Evolutionary conservation across 495 filamentous ascomycete genomes (phyloP), one percentile per base, ranked within the genome.

Genomic region (Penicilliopsis zonata): DNA sequence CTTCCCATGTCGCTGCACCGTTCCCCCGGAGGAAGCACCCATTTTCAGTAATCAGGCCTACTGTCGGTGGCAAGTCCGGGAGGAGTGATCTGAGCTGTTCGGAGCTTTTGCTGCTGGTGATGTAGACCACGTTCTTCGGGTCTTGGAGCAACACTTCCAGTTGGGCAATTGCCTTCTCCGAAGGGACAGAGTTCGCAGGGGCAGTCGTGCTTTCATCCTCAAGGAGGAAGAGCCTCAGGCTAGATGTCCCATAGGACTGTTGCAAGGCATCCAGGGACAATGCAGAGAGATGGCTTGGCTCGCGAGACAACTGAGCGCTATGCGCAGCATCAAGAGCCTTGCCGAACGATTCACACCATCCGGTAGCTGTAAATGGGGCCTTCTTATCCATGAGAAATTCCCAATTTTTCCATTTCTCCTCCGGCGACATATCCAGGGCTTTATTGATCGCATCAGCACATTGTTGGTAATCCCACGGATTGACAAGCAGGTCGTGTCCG

Each of bases 21-120:
- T 60, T 68, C 32, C 73, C 65, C 40, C 76, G 76, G 20, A 85
- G 49, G 59, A 84, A 92, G 42, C 80, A 86, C 5, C 86, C 86
- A 42, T 86, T 88, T 47, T 93, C 86, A n/a, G 84, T 81, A 42
- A 93, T 85, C 14, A 88, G 57, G 1, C 86, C 86, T 5, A 92
- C 62, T 32, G 70, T 66, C 12, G 10, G 4, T 13, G 77, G 73
- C 4, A 85, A 70, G 12, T 67, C 57, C 22, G 64, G 63, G 55
- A 85, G 79, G 6, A 77, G 51, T 2, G 63, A 54, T 35, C 85
- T 80, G 2, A 94, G 72, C 45, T 94, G 81, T 42, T 87, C 76
- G 1, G 79, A 72, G 33, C 69, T 74, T n/a, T 74, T 72, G 20
- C 73, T 76, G 26, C 80, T 86, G 75, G 85, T 87, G 42, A 94